Evolutionary conservation across 1,139 yeast species (phyloP).

Genomic region (Diutina catenulata): DNA sequence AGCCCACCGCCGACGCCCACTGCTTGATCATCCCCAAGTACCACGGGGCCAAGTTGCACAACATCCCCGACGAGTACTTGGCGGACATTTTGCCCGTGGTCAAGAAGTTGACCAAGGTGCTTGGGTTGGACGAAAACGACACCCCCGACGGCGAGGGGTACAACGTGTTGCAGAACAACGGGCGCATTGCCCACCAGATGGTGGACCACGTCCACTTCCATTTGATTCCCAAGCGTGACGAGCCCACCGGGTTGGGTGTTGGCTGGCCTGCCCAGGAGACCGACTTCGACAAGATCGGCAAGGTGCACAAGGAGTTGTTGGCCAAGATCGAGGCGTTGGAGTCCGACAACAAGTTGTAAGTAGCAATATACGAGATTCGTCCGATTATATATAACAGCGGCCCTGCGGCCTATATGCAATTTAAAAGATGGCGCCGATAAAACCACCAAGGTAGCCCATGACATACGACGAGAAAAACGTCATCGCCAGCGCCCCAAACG

Average conservation of each 20-base stretch:
- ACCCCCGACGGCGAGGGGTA: conserved; percentile 69
- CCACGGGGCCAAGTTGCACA: conserved; percentile 87
- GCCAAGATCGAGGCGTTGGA: conserved; percentile 31
- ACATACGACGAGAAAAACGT: conserved; percentile 74
- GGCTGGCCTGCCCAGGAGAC: conserved; percentile 90
- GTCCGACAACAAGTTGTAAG: conserved; percentile 8
- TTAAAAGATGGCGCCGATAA: conserved; percentile 7
- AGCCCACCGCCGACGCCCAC: conserved; percentile 85
- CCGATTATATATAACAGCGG: neutral
- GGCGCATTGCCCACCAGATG: conserved; percentile 83
- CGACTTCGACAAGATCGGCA: conserved; percentile 57
- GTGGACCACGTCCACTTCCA: conserved; percentile 97
- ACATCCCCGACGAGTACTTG: conserved; percentile 81
- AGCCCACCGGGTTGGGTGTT: conserved; percentile 60
- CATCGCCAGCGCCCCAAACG: conserved; percentile 85
- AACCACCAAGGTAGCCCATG: conserved; percentile 61
- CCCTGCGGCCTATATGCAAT: neutral
- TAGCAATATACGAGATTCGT: neutral
- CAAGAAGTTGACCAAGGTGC: conserved; percentile 68
- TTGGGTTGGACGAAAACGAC: conserved; percentile 44
- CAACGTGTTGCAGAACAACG: conserved; percentile 86
- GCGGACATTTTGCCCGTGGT: conserved; percentile 79
- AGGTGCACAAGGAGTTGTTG: conserved; percentile 49
- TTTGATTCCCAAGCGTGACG: conserved; percentile 76
- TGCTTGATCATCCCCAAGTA: conserved; percentile 80